Evolutionary conservation across 106 monocot species (phyloP).

Genomic region (Platanthera guangdongensis): DNA sequence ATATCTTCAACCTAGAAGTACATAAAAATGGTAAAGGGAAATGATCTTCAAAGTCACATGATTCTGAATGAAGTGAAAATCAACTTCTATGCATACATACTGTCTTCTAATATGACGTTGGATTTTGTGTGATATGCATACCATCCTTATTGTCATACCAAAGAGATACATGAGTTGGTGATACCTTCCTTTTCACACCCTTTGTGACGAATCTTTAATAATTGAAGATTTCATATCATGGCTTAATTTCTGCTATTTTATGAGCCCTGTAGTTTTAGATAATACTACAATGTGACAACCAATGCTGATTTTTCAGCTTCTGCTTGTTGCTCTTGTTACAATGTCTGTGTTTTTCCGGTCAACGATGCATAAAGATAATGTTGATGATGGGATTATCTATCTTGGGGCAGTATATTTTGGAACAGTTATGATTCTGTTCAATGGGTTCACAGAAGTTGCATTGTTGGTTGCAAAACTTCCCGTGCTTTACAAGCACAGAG

Average conservation of each 20-base stretch:
- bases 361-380: slow-evolving; percentile 69
- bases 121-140: no score
- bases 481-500: slow-evolving; percentile 97
- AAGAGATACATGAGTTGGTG: neutral
- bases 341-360: slow-evolving; percentile 98
- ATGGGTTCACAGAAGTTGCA: slow-evolving; percentile 98
- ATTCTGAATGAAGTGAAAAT: no score
- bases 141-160: no score
- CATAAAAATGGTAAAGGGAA: no score
- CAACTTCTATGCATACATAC: no score
- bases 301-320: slow-evolving; percentile 55
- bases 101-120: no score
- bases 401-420: slow-evolving; percentile 87
- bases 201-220: neutral
- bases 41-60: no score
- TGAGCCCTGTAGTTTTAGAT: neutral
- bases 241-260: neutral
- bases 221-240: neutral
- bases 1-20: no score
- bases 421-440: slow-evolving; percentile 89
- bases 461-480: slow-evolving; percentile 88
- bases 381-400: slow-evolving; percentile 92
- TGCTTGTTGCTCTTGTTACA: slow-evolving; percentile 78
- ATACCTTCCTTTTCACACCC: neutral
- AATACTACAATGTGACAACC: neutral